Conservation (phyloP, 2,329 filamentous ascomycete species). For the Aspergillus phoenicis region DNA sequence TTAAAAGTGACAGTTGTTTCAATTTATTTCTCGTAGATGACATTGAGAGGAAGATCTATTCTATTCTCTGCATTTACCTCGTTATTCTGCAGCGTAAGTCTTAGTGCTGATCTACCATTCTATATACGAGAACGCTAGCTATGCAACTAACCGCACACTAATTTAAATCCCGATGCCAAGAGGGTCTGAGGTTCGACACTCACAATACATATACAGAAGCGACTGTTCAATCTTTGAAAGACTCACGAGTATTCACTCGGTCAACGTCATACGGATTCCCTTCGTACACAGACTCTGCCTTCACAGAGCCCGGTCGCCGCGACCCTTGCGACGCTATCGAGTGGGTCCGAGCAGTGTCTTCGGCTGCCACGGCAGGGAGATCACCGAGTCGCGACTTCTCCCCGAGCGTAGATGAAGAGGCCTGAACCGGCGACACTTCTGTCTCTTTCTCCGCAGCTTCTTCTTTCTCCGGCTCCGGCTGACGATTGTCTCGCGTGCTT, state of each 20-base stretch:
- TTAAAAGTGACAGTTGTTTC: no score
- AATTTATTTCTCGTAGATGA: no score
- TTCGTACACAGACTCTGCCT: slow-evolving; percentile 36
- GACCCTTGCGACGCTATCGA: slow-evolving; percentile 22
- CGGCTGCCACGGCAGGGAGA: neutral
- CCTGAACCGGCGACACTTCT: slow-evolving; percentile 21
- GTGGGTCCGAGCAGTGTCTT: slow-evolving; percentile 26
- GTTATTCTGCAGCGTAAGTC: no score
- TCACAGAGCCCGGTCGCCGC: slow-evolving; percentile 5
- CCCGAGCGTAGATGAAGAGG: neutral
- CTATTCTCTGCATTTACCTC: no score
- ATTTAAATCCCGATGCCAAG: neutral
- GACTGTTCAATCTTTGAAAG: slow-evolving; percentile 30
- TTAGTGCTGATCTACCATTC: neutral
- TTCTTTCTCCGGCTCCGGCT: slow-evolving; percentile 18
- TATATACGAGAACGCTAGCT: neutral
- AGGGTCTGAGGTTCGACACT: no score
- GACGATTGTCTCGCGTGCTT: slow-evolving; percentile 10
- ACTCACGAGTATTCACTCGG: slow-evolving; percentile 46
- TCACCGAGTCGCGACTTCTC: neutral
- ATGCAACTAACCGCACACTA: neutral
- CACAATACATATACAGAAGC: neutral
- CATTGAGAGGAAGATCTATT: no score
- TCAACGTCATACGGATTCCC: slow-evolving; percentile 50
- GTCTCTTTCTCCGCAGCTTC: slow-evolving; percentile 19